Evolutionary conservation across 164 flowering plant species (phyloP), one percentile per base, ranked within the genome.

Genomic region (Macadamia integrifolia): DNA sequence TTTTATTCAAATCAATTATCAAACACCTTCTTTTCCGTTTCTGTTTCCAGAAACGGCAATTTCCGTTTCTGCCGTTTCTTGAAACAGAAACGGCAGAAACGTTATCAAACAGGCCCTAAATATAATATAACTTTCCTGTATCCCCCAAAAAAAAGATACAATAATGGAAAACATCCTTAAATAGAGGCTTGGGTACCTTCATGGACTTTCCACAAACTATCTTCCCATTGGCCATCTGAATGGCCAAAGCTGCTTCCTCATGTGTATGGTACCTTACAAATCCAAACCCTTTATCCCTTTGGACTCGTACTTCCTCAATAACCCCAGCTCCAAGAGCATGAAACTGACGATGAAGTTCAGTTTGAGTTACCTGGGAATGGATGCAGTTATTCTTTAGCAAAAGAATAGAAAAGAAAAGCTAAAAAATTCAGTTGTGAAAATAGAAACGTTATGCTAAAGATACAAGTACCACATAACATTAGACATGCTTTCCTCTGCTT

Each of bases 251-350:
- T 14, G 99, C 98, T 80, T 92, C 98, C 42, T 88, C 83, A 76
- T 95, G 99, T 53, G 90, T 80, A 59, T 85, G 86, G 81, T 85
- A 95, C 76, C 99, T 85, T 59, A 95, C 93, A 81, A 95, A 95
- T 50, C 99, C 99, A 86, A 95, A 95, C 17, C 99, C 99, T 68
- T 95, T 90, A 49, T 95, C 98, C 61, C 97, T 87, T 72, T 95
- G 98, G 42, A 95, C 77, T 12, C 98, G 82, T 32, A 95, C 97
- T 79, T 95, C 99, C 79, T 95, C 98, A 77, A 95, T 86, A n/a
- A 81, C 82, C 58, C 99, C 99, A 73, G 97, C 96, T 65, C 95
- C 96, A 70, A 95, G 87, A 17, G 79, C 70, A 79, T 95, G 88
- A 73, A 95, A 95, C 76, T 91, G 95, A 52, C 96, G 92, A 71